Conservation (phyloP, 192 early-diverging fungal genomes). For the Coemansia asiatica region DNA sequence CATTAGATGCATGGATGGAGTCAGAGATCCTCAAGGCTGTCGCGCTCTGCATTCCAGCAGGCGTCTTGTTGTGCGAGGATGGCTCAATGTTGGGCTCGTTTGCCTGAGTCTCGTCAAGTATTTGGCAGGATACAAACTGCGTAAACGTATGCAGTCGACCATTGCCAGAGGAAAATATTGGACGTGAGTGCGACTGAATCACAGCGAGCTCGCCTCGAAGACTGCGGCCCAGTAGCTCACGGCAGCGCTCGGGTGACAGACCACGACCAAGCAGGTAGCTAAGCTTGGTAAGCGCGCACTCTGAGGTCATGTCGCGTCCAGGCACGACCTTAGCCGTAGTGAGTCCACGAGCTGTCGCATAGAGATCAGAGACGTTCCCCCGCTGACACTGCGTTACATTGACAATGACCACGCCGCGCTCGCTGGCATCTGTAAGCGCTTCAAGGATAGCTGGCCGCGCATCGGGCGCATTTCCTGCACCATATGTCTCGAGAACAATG, state of each 20-base stretch:
- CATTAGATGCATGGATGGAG: background rate
- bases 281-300: slow-evolving; percentile 95
- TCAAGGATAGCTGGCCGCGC: slow-evolving; percentile 82
- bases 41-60: background rate
- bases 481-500: slow-evolving; percentile 94
- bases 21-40: background rate
- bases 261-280: slow-evolving; percentile 83
- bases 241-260: slow-evolving; percentile 66
- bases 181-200: slow-evolving; percentile 42
- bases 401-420: slow-evolving; percentile 93
- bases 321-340: slow-evolving; percentile 79
- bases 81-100: slow-evolving; percentile 45
- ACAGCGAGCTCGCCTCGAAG: slow-evolving; percentile 91
- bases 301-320: slow-evolving; percentile 93
- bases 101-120: slow-evolving; percentile 46
- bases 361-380: slow-evolving; percentile 86
- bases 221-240: slow-evolving; percentile 77
- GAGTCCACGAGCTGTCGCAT: slow-evolving; percentile 87
- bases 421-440: slow-evolving; percentile 81
- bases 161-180: slow-evolving; percentile 41
- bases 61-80: slow-evolving; percentile 5
- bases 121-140: slow-evolving; percentile 54
- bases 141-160: slow-evolving; percentile 45
- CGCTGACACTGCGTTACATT: slow-evolving; percentile 87
- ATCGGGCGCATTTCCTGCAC: slow-evolving; percentile 94